phyloP scores from a whole-genome alignment of 2,329 filamentous ascomycete species.

The Monilinia laxa region DNA sequence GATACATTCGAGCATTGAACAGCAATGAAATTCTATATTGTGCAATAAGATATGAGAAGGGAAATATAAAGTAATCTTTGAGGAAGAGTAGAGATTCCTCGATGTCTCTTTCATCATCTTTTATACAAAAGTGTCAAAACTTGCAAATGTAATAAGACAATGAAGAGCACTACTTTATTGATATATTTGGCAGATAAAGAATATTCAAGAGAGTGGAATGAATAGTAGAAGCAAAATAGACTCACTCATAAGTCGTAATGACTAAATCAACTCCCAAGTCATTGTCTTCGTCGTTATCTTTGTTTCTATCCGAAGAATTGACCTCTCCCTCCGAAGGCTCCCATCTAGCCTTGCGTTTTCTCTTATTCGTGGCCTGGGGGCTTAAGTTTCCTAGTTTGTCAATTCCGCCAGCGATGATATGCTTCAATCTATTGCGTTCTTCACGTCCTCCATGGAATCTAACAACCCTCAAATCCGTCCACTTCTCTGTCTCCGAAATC shows the following conservation, averaged over 20 bases:
- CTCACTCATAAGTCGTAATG: conserved; percentile 51
- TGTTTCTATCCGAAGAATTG: conserved; percentile 34
- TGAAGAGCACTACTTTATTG: background rate
- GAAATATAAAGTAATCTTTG: too few species aligned
- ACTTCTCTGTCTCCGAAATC: conserved; percentile 49
- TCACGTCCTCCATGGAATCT: conserved; percentile 49
- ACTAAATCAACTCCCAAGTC: conserved; percentile 45
- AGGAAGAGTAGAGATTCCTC: too few species aligned
- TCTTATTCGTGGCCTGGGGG: conserved; percentile 34
- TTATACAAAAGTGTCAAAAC: too few species aligned
- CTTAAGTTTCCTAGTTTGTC: conserved; percentile 46
- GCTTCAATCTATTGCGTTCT: conserved; percentile 49
- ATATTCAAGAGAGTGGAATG: background rate
- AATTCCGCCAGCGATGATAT: conserved; percentile 47
- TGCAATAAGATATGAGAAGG: too few species aligned
- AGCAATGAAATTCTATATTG: too few species aligned
- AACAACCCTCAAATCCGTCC: conserved; percentile 48
- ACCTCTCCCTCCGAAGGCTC: conserved; percentile 22
- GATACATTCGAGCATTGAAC: too few species aligned
- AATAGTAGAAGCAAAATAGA: background rate
- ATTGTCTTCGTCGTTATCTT: conserved; percentile 38
- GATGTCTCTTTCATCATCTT: too few species aligned
- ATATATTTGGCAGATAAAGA: background rate
- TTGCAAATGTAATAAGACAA: too few species aligned
- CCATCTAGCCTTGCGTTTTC: conserved; percentile 26